Evolutionary conservation across 352 stramenopile genomes (phyloP).

Genomic region (Phytophthora sp.): DNA sequence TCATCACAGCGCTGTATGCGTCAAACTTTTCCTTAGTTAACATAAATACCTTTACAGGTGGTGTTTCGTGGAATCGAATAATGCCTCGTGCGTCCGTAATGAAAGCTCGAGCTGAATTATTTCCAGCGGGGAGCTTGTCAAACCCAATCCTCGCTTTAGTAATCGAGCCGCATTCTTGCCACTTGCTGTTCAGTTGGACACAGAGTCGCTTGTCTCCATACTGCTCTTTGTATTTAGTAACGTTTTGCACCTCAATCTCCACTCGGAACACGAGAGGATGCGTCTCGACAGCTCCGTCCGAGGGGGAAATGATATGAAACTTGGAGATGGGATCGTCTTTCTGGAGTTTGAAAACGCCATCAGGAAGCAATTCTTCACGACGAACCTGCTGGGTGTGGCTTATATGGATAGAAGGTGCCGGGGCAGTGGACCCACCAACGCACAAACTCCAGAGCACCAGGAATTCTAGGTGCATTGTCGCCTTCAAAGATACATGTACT

Average conservation of each 20-base stretch:
- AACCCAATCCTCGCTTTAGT: conserved; percentile 6
- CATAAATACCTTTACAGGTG: not conserved
- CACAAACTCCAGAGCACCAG: conserved; percentile 7
- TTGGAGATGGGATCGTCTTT: conserved; percentile 10
- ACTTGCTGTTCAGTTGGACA: conserved; percentile 24
- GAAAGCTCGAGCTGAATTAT: conserved; percentile 20
- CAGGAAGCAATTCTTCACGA: not conserved
- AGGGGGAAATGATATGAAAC: conserved; percentile 5
- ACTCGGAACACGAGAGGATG: conserved; percentile 9
- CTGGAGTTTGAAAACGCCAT: not conserved
- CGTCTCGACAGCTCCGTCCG: conserved; percentile 13
- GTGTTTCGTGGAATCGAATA: conserved; percentile 18
- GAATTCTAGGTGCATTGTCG: not conserved
- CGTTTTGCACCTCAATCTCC: conserved; percentile 4
- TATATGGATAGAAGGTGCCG: not conserved
- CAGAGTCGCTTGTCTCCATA: conserved; percentile 22
- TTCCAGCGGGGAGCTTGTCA: conserved; percentile 8
- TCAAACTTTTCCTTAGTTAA: conserved; percentile 4
- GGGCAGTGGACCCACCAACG: not conserved
- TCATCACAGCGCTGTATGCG: conserved; percentile 8
- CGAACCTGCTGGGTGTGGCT: not conserved
- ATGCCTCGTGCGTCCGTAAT: conserved; percentile 14
- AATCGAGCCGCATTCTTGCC: conserved; percentile 18
- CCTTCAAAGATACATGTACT: not conserved
- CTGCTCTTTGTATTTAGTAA: not conserved